Evolutionary conservation across 2,329 filamentous ascomycete species (phyloP).

Genomic region (Fusarium lateritium): DNA sequence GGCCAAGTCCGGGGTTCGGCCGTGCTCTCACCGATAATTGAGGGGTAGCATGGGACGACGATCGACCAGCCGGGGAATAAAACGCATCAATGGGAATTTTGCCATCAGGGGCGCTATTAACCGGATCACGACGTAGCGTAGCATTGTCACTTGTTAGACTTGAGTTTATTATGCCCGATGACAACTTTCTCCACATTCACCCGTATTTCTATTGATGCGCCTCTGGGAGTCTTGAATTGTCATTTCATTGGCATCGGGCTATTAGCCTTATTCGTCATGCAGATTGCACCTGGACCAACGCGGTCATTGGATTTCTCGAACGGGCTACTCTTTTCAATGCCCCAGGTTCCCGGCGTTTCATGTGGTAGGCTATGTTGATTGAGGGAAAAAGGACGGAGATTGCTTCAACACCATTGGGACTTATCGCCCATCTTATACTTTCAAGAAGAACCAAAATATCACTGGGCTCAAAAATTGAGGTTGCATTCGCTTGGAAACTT

Average conservation of each 20-base stretch:
- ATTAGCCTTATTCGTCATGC: conserved; percentile 15
- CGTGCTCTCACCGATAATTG: conserved; percentile 30
- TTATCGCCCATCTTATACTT: neutral
- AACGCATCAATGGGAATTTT: conserved; percentile 42
- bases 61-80: conserved; percentile 16
- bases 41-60: conserved; percentile 33
- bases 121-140: conserved; percentile 14
- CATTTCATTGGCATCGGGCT: conserved; percentile 28
- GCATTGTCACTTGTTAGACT: conserved; percentile 14
- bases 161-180: conserved; percentile 12
- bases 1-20: conserved; percentile 30
- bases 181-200: conserved; percentile 30
- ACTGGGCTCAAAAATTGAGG: neutral
- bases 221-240: conserved; percentile 11
- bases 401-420: neutral
- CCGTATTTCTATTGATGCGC: conserved; percentile 41
- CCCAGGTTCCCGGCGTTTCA: neutral
- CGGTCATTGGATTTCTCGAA: neutral
- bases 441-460: neutral
- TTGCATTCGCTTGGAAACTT: neutral
- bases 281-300: neutral
- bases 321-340: neutral
- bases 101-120: conserved; percentile 20
- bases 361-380: neutral
- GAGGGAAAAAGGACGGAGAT: neutral